Evolutionary conservation across 1,284 basidiomycete species (phyloP).

Genomic region (Tausonia pullulans): DNA sequence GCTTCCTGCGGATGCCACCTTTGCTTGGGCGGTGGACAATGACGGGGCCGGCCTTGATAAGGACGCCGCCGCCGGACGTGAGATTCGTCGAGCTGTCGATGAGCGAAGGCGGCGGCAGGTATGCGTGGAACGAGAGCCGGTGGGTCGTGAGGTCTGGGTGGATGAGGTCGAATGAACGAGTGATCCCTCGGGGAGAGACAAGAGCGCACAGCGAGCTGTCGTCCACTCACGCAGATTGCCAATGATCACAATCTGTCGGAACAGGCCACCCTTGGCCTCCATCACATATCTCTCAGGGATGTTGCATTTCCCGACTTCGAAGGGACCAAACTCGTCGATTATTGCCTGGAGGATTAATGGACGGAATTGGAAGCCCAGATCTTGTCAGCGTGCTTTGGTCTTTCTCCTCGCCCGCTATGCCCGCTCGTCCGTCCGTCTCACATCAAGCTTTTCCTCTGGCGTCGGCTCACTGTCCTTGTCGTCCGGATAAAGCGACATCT

Average conservation of each 20-base stretch:
- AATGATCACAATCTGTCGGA: slow-evolving; percentile 28
- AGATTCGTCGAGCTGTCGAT: slow-evolving; percentile 20
- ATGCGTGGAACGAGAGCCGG: slow-evolving; percentile 53
- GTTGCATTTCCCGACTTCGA: background rate
- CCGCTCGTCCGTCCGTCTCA: background rate
- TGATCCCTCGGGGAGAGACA: background rate
- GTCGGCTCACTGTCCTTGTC: background rate
- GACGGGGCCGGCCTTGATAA: slow-evolving; percentile 47
- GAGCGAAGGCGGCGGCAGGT: slow-evolving; percentile 42
- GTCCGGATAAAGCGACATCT: background rate
- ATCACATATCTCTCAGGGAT: slow-evolving; percentile 43
- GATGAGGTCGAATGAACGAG: slow-evolving; percentile 25
- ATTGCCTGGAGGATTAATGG: slow-evolving; percentile 21
- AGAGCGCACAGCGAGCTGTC: background rate
- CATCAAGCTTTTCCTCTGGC: slow-evolving; percentile 11
- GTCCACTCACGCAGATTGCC: slow-evolving; percentile 38
- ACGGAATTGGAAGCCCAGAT: slow-evolving; percentile 21
- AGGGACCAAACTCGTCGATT: slow-evolving; percentile 30
- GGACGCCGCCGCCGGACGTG: slow-evolving; percentile 18
- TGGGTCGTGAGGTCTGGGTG: slow-evolving; percentile 55
- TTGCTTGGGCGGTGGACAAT: slow-evolving; percentile 39
- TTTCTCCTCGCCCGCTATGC: slow-evolving; percentile 9
- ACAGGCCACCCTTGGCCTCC: slow-evolving; percentile 45
- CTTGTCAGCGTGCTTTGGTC: slow-evolving; percentile 25
- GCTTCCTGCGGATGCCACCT: slow-evolving; percentile 25